A percentile compares a stretch with the other conserved stretches of the same genome.
Evolutionary conservation across 1,284 basidiomycete genomes (phyloP).

Genomic region (Porodaedalea pini): DNA sequence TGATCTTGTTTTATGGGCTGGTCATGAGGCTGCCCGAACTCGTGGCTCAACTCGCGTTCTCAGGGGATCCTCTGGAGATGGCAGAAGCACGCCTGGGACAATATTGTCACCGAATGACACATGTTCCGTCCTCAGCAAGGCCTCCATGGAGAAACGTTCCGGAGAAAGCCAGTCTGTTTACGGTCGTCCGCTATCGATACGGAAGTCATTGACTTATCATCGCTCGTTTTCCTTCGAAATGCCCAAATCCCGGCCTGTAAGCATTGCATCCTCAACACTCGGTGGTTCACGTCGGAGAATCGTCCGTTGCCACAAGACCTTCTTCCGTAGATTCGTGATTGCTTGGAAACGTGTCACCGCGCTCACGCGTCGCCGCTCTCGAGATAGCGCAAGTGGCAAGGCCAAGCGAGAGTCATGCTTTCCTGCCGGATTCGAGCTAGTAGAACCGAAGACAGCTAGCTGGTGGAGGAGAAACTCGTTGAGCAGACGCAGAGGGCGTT

Average conservation of each 20-base stretch:
- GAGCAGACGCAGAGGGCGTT: not conserved
- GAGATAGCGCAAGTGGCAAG: not conserved
- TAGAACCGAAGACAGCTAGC: not conserved
- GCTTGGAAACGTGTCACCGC: slow-evolving; percentile 16
- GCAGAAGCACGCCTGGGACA: not conserved
- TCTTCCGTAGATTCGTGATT: slow-evolving; percentile 10
- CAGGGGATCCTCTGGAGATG: not conserved
- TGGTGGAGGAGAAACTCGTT: slow-evolving; percentile 14
- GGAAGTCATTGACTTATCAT: not conserved
- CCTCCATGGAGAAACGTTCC: not conserved
- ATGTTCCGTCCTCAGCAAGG: not conserved
- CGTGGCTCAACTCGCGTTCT: not conserved
- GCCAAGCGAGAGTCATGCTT: not conserved
- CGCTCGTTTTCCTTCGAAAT: not conserved
- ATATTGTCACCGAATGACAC: not conserved
- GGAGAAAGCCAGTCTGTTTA: not conserved
- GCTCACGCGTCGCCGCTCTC: not conserved
- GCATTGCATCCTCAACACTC: not conserved
- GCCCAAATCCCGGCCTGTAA: not conserved
- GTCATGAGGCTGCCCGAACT: slow-evolving; percentile 3
- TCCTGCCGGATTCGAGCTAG: slow-evolving; percentile 14
- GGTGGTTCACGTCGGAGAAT: not conserved
- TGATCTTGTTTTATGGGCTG: slow-evolving; percentile 14
- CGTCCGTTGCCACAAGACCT: not conserved
- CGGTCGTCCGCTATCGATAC: not conserved